These are phyloP conservation scores for Iberis pinnata DNA, from an alignment of 345 rosid species.

Conservation along the genomic window DNA sequence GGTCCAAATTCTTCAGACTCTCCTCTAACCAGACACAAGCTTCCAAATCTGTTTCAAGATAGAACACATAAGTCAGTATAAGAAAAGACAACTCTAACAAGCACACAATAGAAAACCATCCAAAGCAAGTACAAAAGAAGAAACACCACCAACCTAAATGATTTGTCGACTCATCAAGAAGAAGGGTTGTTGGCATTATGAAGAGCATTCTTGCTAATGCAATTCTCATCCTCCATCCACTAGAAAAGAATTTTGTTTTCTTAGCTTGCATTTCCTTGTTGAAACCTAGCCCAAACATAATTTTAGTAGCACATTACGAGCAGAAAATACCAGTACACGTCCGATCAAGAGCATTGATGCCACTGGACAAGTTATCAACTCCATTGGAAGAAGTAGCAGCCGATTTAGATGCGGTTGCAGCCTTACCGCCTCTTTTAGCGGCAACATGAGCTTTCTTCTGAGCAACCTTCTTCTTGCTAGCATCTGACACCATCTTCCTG, in stretches of 20 bases:
- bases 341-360: slow-evolving; percentile 68
- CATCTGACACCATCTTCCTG: slow-evolving; percentile 91
- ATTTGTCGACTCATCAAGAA: slow-evolving; percentile 96
- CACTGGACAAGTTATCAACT: slow-evolving; percentile 49
- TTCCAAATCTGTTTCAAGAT: slow-evolving; percentile 64
- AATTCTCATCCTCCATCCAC: slow-evolving; percentile 99
- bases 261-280: slow-evolving; percentile 83
- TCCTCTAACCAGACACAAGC: slow-evolving; percentile 99
- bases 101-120: no score
- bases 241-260: slow-evolving; percentile 89
- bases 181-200: slow-evolving; percentile 84
- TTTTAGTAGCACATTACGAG: slow-evolving; percentile 99
- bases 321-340: slow-evolving; percentile 92
- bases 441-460: slow-evolving; percentile 99
- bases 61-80: neutral
- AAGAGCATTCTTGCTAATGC: slow-evolving; percentile 91
- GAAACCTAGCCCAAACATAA: slow-evolving; percentile 92
- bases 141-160: slow-evolving; percentile 60
- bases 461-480: slow-evolving; percentile 99
- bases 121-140: neutral
- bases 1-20: slow-evolving; percentile 78
- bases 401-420: slow-evolving; percentile 55
- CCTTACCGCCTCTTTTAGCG: slow-evolving; percentile 92
- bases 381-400: slow-evolving; percentile 44
- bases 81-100: neutral